These are phyloP conservation scores for Linum usitatissimum DNA, from an alignment of 345 rosid genomes.

Conservation along the genomic window DNA sequence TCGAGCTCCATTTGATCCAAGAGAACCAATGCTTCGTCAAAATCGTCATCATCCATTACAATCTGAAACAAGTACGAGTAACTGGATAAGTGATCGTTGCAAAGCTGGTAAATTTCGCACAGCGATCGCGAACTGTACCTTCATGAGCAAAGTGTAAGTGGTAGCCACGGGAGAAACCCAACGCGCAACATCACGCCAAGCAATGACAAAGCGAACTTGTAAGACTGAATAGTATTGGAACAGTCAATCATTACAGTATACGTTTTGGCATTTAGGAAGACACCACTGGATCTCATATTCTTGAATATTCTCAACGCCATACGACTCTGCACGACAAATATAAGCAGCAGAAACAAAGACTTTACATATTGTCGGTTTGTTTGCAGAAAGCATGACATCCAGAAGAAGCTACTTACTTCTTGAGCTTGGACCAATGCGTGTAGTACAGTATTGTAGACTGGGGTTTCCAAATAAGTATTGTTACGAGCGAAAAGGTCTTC, in stretches of 20 bases:
- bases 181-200: conserved; percentile 72
- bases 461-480: conserved; percentile 30
- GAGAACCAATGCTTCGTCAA: conserved; percentile 46
- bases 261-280: conserved; percentile 38
- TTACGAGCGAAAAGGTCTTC: conserved; percentile 30
- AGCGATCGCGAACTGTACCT: conserved; percentile 30
- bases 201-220: conserved; percentile 46
- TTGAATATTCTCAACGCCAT: conserved; percentile 48
- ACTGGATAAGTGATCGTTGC: not conserved
- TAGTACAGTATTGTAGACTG: conserved; percentile 49
- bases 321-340: conserved; percentile 35
- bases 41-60: conserved; percentile 32
- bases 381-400: not conserved
- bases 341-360: not conserved
- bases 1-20: conserved; percentile 42
- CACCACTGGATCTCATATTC: conserved; percentile 35
- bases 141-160: conserved; percentile 46
- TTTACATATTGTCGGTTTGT: not conserved
- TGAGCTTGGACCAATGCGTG: conserved; percentile 48
- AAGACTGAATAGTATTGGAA: conserved; percentile 37
- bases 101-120: too few relatives aligned
- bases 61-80: conserved; percentile 27
- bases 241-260: conserved; percentile 65
- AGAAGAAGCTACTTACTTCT: conserved; percentile 36
- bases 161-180: conserved; percentile 40